Conservation (phyloP, 805 yeast species). For the Saturnispora zaruensis region DNA sequence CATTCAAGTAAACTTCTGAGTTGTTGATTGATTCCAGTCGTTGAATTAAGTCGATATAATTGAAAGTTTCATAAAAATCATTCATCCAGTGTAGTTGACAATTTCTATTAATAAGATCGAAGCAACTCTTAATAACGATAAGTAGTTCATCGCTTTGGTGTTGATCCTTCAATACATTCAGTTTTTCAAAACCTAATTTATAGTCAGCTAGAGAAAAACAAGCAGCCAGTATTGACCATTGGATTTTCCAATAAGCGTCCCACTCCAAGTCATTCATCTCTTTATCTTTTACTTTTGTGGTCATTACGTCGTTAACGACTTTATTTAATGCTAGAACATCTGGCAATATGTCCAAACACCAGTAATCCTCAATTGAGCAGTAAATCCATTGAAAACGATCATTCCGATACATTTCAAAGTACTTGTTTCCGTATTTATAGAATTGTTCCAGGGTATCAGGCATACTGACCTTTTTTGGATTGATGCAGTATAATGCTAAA, state of each 20-base stretch:
- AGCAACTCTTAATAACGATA: background rate
- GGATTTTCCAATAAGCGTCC: constrained; percentile 22
- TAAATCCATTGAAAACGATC: constrained; percentile 5
- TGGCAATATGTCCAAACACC: background rate
- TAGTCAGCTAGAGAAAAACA: constrained; percentile 22
- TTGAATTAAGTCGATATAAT: background rate
- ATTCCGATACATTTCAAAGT: background rate
- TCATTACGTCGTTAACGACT: background rate
- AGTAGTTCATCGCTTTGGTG: background rate
- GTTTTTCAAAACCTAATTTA: constrained; percentile 17
- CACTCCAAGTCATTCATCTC: constrained; percentile 12
- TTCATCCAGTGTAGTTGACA: background rate
- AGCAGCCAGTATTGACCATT: constrained; percentile 24
- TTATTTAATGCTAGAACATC: constrained; percentile 4
- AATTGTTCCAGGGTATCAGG: constrained; percentile 7
- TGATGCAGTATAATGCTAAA: constrained; percentile 5
- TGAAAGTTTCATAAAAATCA: constrained; percentile 3
- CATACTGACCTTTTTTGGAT: background rate
- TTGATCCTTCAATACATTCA: constrained; percentile 4
- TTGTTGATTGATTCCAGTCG: background rate
- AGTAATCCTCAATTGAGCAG: background rate
- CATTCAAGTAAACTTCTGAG: background rate
- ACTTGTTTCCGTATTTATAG: background rate
- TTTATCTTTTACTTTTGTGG: constrained; percentile 14
- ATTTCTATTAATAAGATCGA: background rate